These are phyloP conservation scores for Candida cerambycidarum DNA, from an alignment of 805 yeast species.

Conservation along the genomic window DNA sequence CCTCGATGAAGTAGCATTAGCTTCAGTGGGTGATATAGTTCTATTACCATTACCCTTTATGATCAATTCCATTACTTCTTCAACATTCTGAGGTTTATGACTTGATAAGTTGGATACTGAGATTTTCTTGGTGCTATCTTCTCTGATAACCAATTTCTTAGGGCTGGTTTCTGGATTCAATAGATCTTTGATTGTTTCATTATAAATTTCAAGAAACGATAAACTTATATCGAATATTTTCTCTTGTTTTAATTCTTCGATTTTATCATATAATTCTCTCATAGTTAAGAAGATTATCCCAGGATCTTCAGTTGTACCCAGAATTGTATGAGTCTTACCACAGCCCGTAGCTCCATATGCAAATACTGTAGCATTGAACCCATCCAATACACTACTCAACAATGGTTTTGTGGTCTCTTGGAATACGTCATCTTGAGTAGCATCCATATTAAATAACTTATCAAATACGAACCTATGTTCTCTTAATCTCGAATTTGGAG, in stretches of 20 bases:
- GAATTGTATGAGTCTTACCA: slow-evolving; percentile 92
- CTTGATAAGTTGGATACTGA: slow-evolving; percentile 69
- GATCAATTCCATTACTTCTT: slow-evolving; percentile 78
- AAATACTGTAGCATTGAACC: slow-evolving; percentile 86
- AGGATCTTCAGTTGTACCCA: slow-evolving; percentile 70
- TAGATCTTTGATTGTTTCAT: slow-evolving; percentile 83
- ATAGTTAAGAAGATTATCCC: slow-evolving; percentile 80
- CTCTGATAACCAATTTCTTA: slow-evolving; percentile 61
- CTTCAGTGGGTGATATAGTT: slow-evolving; percentile 85
- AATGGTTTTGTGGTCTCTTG: slow-evolving; percentile 66
- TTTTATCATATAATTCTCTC: slow-evolving; percentile 66
- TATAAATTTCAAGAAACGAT: slow-evolving; percentile 84
- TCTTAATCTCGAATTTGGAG: slow-evolving; percentile 47
- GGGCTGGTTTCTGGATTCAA: slow-evolving; percentile 53
- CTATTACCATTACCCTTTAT: slow-evolving; percentile 70
- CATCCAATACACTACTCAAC: slow-evolving; percentile 73
- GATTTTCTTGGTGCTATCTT: slow-evolving; percentile 64
- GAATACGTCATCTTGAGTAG: slow-evolving; percentile 69
- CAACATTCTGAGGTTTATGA: slow-evolving; percentile 60
- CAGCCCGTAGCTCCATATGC: slow-evolving; percentile 98
- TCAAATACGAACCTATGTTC: slow-evolving; percentile 87
- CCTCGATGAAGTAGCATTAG: slow-evolving; percentile 86
- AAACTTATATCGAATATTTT: slow-evolving; percentile 60
- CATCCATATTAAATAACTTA: slow-evolving; percentile 63
- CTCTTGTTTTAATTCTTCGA: slow-evolving; percentile 55